Conservation (phyloP, 2,329 filamentous ascomycete species). For the Ceratocystis destructans region DNA sequence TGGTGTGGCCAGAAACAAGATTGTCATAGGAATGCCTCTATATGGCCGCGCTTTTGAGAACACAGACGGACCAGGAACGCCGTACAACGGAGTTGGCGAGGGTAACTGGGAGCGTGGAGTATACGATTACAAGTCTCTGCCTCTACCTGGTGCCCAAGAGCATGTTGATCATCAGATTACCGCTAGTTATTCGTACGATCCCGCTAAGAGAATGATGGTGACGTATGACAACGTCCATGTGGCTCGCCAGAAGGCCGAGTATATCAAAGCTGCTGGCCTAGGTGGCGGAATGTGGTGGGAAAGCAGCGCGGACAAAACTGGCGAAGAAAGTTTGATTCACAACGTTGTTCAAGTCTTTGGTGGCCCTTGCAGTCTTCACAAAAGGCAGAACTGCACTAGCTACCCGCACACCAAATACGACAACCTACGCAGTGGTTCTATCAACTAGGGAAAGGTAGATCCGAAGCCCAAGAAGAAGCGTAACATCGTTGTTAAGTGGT, state of each 20-base stretch:
- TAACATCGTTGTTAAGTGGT: background rate
- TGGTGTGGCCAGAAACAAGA: constrained; percentile 54
- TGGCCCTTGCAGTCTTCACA: constrained; percentile 36
- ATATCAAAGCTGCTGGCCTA: constrained; percentile 50
- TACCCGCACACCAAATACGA: constrained; percentile 58
- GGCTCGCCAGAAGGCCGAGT: constrained; percentile 56
- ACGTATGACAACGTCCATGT: constrained; percentile 63
- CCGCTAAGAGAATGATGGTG: constrained; percentile 50
- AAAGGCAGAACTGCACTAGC: constrained; percentile 43
- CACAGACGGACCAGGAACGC: constrained; percentile 58
- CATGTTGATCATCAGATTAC: constrained; percentile 46
- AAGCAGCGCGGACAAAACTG: constrained; percentile 59
- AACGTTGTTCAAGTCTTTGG: constrained; percentile 49
- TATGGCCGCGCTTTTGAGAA: constrained; percentile 76
- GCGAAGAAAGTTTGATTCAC: constrained; percentile 52
- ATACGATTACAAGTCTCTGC: constrained; percentile 79
- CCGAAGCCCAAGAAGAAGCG: constrained; percentile 20
- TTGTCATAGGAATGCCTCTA: constrained; percentile 82
- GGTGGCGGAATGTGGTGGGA: constrained; percentile 99
- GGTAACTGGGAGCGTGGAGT: constrained; percentile 78
- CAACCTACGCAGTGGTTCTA: constrained; percentile 48
- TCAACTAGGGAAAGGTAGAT: constrained; percentile 26
- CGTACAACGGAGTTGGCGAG: constrained; percentile 58
- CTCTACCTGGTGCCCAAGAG: constrained; percentile 52
- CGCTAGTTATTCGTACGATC: constrained; percentile 68